phyloP scores from a whole-genome alignment of 139 green algal genomes.

The Edaphochlamys debaryana region DNA sequence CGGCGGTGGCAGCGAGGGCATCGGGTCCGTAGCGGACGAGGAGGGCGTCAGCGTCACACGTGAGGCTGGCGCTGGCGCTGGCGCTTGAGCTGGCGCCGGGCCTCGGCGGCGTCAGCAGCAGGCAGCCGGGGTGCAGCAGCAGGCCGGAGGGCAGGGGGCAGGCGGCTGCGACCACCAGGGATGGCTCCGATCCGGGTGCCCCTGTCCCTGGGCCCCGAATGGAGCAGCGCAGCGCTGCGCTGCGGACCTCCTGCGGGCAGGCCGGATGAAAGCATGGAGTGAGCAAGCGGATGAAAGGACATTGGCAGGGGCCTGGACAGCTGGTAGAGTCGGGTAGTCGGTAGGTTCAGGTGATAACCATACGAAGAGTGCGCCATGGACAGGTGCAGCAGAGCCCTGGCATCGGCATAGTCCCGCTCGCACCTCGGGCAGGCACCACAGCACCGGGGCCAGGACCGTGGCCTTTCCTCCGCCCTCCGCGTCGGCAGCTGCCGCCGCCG shows the following conservation, averaged over 20 bases:
- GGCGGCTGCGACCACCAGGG: slow-evolving; percentile 20
- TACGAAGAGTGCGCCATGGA: too few relatives aligned
- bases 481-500: neutral
- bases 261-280: neutral
- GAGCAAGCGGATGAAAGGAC: neutral
- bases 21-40: neutral
- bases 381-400: too few relatives aligned
- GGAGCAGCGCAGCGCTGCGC: slow-evolving; percentile 11
- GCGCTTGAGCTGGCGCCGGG: neutral
- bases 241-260: neutral
- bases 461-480: neutral
- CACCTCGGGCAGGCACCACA: slow-evolving; percentile 35
- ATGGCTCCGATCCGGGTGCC: neutral
- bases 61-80: neutral
- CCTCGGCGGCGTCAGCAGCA: slow-evolving; percentile 1
- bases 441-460: slow-evolving; percentile 27
- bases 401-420: neutral
- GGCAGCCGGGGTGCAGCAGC: slow-evolving; percentile 31
- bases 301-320: neutral
- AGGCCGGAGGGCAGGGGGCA: slow-evolving; percentile 17
- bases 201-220: neutral
- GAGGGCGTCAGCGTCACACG: neutral
- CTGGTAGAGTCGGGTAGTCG: too few relatives aligned
- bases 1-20: neutral
- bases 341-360: too few relatives aligned